Conservation (phyloP, 2,329 filamentous ascomycete species). For the Onygena corvina region DNA sequence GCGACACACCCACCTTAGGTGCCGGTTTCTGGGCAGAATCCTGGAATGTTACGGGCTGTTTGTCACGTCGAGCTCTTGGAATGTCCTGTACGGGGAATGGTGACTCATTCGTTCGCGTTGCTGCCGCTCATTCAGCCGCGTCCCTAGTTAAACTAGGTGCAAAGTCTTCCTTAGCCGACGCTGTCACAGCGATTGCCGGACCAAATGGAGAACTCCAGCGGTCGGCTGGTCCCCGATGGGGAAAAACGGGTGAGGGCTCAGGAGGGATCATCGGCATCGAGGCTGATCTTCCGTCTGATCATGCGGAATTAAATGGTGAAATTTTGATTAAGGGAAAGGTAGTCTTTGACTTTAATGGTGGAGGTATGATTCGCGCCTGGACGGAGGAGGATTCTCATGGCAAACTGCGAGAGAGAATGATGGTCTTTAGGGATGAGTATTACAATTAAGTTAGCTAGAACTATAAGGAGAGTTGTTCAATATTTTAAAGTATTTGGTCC, state of each 20-base stretch:
- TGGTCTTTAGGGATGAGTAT: conserved; percentile 36
- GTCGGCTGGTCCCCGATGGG: conserved; percentile 64
- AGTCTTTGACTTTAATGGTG: conserved; percentile 70
- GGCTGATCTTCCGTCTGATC: conserved; percentile 24
- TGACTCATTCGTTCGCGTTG: conserved; percentile 67
- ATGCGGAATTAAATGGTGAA: conserved; percentile 24
- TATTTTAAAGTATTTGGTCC: too few relatives aligned
- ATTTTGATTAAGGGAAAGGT: conserved; percentile 37
- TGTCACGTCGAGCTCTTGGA: conserved; percentile 37
- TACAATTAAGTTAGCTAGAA: neutral
- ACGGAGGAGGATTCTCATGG: conserved; percentile 32
- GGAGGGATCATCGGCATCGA: conserved; percentile 70
- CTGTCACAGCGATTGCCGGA: conserved; percentile 56
- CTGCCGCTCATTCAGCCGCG: conserved; percentile 58
- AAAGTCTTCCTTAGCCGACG: conserved; percentile 38
- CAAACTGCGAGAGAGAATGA: conserved; percentile 28
- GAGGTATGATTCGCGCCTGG: conserved; percentile 77
- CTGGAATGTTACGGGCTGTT: conserved; percentile 46
- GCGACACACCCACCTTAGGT: conserved; percentile 72
- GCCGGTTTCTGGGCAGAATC: conserved; percentile 86
- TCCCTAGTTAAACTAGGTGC: conserved; percentile 56
- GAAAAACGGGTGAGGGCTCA: conserved; percentile 61
- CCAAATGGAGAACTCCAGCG: conserved; percentile 59
- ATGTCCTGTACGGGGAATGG: conserved; percentile 78
- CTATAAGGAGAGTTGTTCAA: too few relatives aligned